A percentile compares a stretch with the other conserved stretches of the same genome.
phyloP scores from a whole-genome alignment of 495 filamentous ascomycete species.

The Penicillium coffeae region DNA sequence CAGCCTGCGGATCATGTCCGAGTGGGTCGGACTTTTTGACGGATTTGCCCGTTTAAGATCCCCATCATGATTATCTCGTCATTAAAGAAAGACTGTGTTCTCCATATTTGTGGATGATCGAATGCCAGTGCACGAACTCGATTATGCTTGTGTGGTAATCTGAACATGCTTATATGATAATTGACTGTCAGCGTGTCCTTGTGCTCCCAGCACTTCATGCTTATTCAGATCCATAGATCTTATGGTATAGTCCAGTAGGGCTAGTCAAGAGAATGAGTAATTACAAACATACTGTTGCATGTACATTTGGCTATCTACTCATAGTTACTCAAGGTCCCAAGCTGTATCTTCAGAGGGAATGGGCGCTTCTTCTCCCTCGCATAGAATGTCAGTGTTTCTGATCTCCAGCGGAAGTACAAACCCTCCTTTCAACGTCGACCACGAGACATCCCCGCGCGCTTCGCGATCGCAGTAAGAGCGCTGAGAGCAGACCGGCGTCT shows the following conservation, averaged over 20 bases:
- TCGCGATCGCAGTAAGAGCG: constrained; percentile 3
- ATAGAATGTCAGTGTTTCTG: constrained; percentile 10
- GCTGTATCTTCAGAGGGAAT: constrained; percentile 2
- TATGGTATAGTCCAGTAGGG: too few species aligned
- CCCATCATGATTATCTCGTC: too few species aligned
- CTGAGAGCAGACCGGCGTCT: constrained; percentile 10
- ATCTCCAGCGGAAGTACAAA: constrained; percentile 14
- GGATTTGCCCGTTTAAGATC: neutral
- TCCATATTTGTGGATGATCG: neutral
- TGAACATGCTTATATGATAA: too few species aligned
- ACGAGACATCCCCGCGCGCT: constrained; percentile 5
- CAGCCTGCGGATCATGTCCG: neutral
- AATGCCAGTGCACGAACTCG: neutral
- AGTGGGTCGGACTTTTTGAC: neutral
- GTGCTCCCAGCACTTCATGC: too few species aligned
- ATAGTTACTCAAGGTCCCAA: constrained; percentile 12
- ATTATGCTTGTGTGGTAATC: neutral
- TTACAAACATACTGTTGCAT: too few species aligned
- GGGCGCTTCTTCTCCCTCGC: constrained; percentile 2
- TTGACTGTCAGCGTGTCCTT: too few species aligned
- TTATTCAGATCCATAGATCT: too few species aligned
- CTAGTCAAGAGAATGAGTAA: too few species aligned
- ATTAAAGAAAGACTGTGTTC: too few species aligned
- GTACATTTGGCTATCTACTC: neutral
- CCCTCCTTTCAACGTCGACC: constrained; percentile 11